phyloP scores from a whole-genome alignment of 768 basidiomycete species.

The Hygrocybe coccinea region DNA sequence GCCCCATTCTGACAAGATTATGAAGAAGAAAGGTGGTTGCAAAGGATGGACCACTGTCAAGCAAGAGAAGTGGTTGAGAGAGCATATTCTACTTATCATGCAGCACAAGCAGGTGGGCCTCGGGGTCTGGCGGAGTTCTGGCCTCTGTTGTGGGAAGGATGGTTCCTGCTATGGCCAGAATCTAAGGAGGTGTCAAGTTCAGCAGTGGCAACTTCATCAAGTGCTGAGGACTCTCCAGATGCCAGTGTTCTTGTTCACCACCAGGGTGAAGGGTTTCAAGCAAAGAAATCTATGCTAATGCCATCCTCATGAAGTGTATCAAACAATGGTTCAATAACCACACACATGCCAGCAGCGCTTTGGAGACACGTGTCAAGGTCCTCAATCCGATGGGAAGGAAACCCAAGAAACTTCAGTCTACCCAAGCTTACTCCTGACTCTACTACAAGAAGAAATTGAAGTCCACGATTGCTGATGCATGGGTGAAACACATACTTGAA shows the following conservation, averaged over 20 bases:
- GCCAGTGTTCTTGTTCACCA: too few relatives aligned
- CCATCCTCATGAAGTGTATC: background rate
- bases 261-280: too few relatives aligned
- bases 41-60: background rate
- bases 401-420: background rate
- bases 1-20: background rate
- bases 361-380: background rate
- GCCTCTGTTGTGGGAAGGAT: background rate
- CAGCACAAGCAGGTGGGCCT: background rate
- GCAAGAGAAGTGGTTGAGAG: background rate
- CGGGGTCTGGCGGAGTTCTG: background rate
- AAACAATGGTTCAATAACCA: slow-evolving; percentile 3
- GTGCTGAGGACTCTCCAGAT: background rate
- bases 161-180: background rate
- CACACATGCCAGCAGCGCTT: background rate
- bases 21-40: background rate
- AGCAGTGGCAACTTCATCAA: background rate
- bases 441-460: slow-evolving; percentile 2
- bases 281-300: background rate
- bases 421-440: background rate
- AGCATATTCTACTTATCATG: background rate
- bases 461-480: background rate
- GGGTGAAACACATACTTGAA: background rate
- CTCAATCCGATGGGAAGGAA: background rate
- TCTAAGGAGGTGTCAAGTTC: too few relatives aligned